phyloP scores from a whole-genome alignment of 208 protist genomes.

The Entamoeba invadens region DNA sequence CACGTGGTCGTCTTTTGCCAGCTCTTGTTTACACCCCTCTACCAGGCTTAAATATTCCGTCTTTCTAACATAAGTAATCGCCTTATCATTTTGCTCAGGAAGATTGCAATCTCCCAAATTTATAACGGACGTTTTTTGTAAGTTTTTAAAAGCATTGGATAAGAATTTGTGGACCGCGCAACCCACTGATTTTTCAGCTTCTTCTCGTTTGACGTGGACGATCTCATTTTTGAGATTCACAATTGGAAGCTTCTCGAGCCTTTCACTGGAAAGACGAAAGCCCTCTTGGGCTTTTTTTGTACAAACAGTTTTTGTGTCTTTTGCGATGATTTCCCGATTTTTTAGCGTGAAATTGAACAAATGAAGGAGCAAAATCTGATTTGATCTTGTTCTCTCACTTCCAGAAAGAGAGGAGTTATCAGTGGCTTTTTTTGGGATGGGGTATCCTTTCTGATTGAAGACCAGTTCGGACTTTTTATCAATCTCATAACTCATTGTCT shows the following conservation, averaged over 20 bases:
- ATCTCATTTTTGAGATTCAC: not conserved
- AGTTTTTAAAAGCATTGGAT: not conserved
- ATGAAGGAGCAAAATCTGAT: not conserved
- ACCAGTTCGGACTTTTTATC: not conserved
- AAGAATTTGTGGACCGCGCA: not conserved
- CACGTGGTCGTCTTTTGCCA: too few species aligned
- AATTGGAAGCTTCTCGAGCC: not conserved
- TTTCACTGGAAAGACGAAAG: not conserved
- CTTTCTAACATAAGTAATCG: too few species aligned
- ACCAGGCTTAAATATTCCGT: too few species aligned
- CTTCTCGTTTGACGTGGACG: not conserved
- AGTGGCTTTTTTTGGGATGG: not conserved
- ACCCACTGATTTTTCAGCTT: not conserved
- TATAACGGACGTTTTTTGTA: too few species aligned
- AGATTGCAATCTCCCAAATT: too few species aligned
- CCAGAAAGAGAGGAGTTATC: not conserved
- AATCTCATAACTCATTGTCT: not conserved
- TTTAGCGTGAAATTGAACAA: not conserved
- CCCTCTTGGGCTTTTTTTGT: not conserved
- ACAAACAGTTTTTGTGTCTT: not conserved
- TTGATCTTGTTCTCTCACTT: not conserved
- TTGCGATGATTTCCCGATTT: not conserved
- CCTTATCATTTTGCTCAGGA: too few species aligned
- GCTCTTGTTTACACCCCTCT: too few species aligned
- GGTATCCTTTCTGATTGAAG: not conserved